Evolutionary conservation across 495 filamentous ascomycete genomes (phyloP), one percentile per base, ranked within the genome.

Genomic region (Poronia punctata): DNA sequence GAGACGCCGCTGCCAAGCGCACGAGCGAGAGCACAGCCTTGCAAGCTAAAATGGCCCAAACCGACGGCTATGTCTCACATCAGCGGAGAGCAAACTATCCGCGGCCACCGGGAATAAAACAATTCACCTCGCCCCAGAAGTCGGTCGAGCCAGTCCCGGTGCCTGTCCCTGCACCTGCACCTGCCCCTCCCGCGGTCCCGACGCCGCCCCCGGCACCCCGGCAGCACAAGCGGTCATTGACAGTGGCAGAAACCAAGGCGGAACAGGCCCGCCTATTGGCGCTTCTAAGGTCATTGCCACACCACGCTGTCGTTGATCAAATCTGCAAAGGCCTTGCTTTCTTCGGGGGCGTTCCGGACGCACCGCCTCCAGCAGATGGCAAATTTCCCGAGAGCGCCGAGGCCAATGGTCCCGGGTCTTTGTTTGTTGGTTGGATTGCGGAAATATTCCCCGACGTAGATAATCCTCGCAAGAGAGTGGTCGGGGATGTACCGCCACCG

Each of bases 381-480:
- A 57, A 59, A 21, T 78, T 76, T 38, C 72, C 74, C 4, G 64
- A 68, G 33, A 76, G 72, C 48, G 71, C 67, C 14, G 65, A 71
- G 40, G 61, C 67, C 17, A 75, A 72, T 46, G 74, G 73, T 21
- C 65, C 67, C 3, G 74, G 74, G 11, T 68, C 67, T 27, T 53
- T 76, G 7, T 75, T 78, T 51, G 65, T 78, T 23, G 74, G 74
- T 7, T 78, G 74, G 74, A 58, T 78, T 24, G 62, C 71, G 7
- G 74, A 78, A 37, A 76, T 78, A 40, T 78, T 78, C 40, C 74
- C 74, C 19, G 64, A 62, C 36, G 49, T 72, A 5, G 47, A 48
- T 0, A 29, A 50, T 12, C 46, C 50, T 21, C 35, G 27, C 9
- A 50, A 48, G 28, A 48, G 41, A 28, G 25, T 24, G 14, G 24